phyloP scores from a whole-genome alignment of 2,329 filamentous ascomycete species.

The Aureobasidium sp. region DNA sequence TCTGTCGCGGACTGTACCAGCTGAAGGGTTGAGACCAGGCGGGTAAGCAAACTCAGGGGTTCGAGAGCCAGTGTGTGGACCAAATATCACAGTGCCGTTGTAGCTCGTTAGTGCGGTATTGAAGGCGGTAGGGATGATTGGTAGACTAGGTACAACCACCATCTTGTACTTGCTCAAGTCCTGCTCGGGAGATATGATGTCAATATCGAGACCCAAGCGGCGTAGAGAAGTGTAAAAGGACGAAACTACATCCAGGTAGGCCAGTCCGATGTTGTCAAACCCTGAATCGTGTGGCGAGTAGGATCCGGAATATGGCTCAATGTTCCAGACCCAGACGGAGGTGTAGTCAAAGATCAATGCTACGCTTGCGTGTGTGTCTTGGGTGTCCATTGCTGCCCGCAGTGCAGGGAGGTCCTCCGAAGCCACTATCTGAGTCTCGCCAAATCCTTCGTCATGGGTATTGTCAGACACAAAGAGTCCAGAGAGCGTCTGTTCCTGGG shows the following conservation, averaged over 20 bases:
- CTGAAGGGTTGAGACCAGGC: constrained; percentile 18
- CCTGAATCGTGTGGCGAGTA: constrained; percentile 19
- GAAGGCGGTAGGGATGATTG: constrained; percentile 19
- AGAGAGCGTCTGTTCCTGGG: constrained; percentile 21
- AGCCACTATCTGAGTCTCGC: constrained; percentile 18
- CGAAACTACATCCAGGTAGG: constrained; percentile 18
- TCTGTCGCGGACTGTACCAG: constrained; percentile 15
- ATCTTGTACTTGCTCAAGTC: constrained; percentile 18
- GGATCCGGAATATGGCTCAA: constrained; percentile 20
- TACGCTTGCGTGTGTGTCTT: constrained; percentile 17
- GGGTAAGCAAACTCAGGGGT: constrained; percentile 19
- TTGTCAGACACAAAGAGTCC: constrained; percentile 19
- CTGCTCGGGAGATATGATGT: constrained; percentile 20
- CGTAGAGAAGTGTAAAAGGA: constrained; percentile 21
- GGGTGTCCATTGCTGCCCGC: not conserved
- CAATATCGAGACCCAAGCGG: constrained; percentile 19
- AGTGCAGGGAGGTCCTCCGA: constrained; percentile 17
- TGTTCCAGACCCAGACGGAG: constrained; percentile 20
- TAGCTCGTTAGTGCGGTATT: constrained; percentile 15
- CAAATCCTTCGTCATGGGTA: constrained; percentile 17
- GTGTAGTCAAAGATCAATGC: constrained; percentile 20
- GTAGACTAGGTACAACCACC: constrained; percentile 20
- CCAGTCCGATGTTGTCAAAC: constrained; percentile 16
- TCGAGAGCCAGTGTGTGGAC: constrained; percentile 18
- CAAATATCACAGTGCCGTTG: constrained; percentile 17